Percentiles rank a stretch among this genome's conserved stretches.
Evolutionary conservation across 2,329 filamentous ascomycete genomes (phyloP).

Genomic region (Exophiala sp.): DNA sequence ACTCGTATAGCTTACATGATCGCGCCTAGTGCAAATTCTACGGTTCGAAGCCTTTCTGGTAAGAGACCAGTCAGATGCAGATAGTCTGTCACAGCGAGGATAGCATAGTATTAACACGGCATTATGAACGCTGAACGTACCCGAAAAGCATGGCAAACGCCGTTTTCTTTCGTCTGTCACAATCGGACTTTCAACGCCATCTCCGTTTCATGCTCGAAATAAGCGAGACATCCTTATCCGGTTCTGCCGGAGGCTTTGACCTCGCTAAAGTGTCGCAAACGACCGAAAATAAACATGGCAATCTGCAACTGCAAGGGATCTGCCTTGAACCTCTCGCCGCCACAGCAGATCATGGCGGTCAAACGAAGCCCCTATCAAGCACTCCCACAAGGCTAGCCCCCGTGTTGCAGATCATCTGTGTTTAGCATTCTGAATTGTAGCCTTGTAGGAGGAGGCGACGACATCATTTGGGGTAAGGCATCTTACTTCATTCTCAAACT

Average conservation of each 20-base stretch:
- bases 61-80: too few species aligned
- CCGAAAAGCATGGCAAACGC: background rate
- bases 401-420: constrained; percentile 8
- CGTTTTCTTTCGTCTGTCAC: background rate
- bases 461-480: too few species aligned
- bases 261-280: constrained; percentile 6
- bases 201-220: constrained; percentile 4
- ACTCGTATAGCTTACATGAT: too few species aligned
- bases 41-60: too few species aligned
- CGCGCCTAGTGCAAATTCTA: too few species aligned
- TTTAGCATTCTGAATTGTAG: background rate
- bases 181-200: constrained; percentile 3
- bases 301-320: constrained; percentile 14
- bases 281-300: constrained; percentile 10
- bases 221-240: constrained; percentile 21
- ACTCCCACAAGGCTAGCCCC: background rate
- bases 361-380: background rate
- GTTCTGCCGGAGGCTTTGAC: constrained; percentile 3
- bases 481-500: background rate
- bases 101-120: too few species aligned
- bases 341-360: background rate
- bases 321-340: constrained; percentile 7
- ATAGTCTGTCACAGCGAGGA: too few species aligned
- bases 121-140: background rate
- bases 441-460: background rate